A percentile compares a stretch with the other conserved stretches of the same genome.
phyloP scores from a whole-genome alignment of 768 basidiomycete species.

The Kwoniella europaea region DNA sequence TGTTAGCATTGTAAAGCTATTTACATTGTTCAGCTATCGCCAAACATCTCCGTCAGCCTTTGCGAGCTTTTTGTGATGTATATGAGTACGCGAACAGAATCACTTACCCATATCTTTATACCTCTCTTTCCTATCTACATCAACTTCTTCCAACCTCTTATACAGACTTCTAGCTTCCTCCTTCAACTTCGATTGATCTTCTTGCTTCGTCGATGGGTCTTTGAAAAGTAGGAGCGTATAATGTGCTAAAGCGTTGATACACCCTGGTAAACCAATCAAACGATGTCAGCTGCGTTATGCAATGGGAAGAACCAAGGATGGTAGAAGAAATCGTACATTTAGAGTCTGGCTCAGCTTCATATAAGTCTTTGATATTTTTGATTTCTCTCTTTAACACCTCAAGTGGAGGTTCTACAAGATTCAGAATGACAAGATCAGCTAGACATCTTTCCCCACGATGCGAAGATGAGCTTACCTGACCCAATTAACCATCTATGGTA shows the following conservation, averaged over 20 bases:
- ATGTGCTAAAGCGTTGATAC: slow-evolving; percentile 86
- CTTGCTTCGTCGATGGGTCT: slow-evolving; percentile 50
- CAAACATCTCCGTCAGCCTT: not conserved
- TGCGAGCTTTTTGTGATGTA: not conserved
- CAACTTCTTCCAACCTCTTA: slow-evolving; percentile 62
- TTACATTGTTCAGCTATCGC: not conserved
- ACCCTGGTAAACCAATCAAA: slow-evolving; percentile 66
- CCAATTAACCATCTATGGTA: slow-evolving; percentile 98
- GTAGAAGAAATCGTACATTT: slow-evolving; percentile 68
- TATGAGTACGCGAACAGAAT: no score
- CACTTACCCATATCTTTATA: slow-evolving; percentile 61
- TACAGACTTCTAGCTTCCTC: slow-evolving; percentile 66
- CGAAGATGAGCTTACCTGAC: slow-evolving; percentile 62
- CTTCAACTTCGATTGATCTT: slow-evolving; percentile 48
- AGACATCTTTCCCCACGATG: no score
- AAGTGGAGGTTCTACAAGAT: slow-evolving; percentile 64
- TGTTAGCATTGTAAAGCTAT: not conserved
- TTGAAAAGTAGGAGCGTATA: slow-evolving; percentile 75
- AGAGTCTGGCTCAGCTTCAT: slow-evolving; percentile 87
- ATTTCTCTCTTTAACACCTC: slow-evolving; percentile 74
- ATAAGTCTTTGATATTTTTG: slow-evolving; percentile 74
- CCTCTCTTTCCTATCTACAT: slow-evolving; percentile 69
- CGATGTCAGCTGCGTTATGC: no score
- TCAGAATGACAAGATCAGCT: not conserved
- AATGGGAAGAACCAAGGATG: no score